These are phyloP conservation scores for Brassica cretica DNA, from an alignment of 345 rosid genomes.

Conservation along the genomic window DNA sequence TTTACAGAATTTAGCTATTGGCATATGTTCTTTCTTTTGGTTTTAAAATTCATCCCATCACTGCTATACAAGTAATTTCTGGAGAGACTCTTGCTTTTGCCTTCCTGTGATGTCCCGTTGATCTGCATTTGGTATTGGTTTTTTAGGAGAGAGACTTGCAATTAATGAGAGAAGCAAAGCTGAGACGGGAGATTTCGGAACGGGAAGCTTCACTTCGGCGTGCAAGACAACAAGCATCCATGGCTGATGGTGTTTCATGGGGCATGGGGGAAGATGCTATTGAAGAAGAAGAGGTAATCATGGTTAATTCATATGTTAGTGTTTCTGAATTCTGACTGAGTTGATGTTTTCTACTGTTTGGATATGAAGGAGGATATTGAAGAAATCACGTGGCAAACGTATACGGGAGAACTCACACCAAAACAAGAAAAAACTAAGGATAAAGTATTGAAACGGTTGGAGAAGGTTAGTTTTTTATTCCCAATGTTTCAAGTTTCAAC, in stretches of 20 bases:
- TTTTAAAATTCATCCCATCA: background rate
- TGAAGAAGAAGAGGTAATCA: constrained; percentile 82
- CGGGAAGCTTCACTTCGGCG: constrained; percentile 84
- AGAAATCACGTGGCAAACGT: constrained; percentile 95
- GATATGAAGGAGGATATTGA: constrained; percentile 70
- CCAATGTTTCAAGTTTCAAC: background rate
- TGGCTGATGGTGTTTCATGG: constrained; percentile 97
- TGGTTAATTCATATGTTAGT: background rate
- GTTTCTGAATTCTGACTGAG: constrained; percentile 9
- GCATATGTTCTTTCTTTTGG: background rate
- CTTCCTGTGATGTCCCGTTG: background rate
- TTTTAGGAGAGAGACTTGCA: constrained; percentile 71
- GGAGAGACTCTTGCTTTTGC: constrained; percentile 4
- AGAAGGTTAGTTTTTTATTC: constrained; percentile 50
- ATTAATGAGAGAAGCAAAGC: constrained; percentile 57
- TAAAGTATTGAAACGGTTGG: constrained; percentile 74
- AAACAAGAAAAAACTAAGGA: constrained; percentile 95
- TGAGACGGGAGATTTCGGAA: constrained; percentile 58
- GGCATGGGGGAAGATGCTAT: constrained; percentile 99
- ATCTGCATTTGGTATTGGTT: constrained; percentile 15
- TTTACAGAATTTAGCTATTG: background rate
- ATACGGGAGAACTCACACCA: constrained; percentile 89
- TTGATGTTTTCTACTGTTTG: constrained; percentile 17
- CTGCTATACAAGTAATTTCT: background rate
- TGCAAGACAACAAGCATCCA: constrained; percentile 72